These are phyloP conservation scores for Trichosporon sp. DNA, from an alignment of 1,284 basidiomycete species.

Conservation along the genomic window DNA sequence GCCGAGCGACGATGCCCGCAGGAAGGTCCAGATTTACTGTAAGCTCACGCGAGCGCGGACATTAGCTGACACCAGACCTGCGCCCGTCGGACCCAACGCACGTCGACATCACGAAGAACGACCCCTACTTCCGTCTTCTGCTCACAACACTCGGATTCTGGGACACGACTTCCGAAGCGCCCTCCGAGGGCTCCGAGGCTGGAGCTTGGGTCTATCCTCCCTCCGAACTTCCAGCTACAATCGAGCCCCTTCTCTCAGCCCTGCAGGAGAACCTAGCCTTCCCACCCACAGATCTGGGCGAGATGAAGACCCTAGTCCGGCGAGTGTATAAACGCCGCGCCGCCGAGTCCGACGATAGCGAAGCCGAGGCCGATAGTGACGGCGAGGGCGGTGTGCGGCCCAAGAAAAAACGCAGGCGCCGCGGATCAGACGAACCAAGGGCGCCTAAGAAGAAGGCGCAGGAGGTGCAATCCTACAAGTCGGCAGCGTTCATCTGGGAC, in stretches of 20 bases:
- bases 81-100: conserved; percentile 72
- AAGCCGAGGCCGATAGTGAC: conserved; percentile 67
- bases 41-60: conserved; percentile 46
- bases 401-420: conserved; percentile 28
- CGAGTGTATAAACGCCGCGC: conserved; percentile 50
- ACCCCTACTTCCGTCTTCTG: conserved; percentile 77
- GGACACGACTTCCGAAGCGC: conserved; percentile 32
- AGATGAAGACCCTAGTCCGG: conserved; percentile 45
- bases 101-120: conserved; percentile 72
- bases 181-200: conserved; percentile 21
- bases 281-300: conserved; percentile 35
- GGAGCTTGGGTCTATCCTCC: conserved; percentile 44
- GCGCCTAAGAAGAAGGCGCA: conserved; percentile 47
- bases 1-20: conserved; percentile 70
- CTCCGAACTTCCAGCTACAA: conserved; percentile 36
- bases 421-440: conserved; percentile 20
- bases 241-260: conserved; percentile 42
- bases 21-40: conserved; percentile 77
- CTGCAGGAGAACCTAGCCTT: conserved; percentile 43
- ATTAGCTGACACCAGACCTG: conserved; percentile 62
- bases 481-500: conserved; percentile 85
- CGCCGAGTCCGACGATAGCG: conserved; percentile 69
- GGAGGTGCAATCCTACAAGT: conserved; percentile 77
- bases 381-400: conserved; percentile 50
- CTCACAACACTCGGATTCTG: conserved; percentile 59